These are phyloP conservation scores for Silene latifolia DNA, from an alignment of 148 eudicot species.

Conservation along the genomic window DNA sequence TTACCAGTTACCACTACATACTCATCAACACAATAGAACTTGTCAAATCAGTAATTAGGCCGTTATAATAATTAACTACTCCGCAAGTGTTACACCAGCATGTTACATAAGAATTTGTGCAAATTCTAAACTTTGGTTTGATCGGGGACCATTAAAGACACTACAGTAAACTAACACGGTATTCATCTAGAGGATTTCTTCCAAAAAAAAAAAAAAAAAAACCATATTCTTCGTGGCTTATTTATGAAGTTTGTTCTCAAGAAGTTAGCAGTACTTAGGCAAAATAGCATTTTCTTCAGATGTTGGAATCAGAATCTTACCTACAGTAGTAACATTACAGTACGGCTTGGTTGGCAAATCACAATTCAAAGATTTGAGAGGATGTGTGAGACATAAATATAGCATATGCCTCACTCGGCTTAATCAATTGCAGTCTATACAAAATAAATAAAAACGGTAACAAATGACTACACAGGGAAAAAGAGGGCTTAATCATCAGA, in stretches of 20 bases:
- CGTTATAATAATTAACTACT: no score
- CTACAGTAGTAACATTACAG: neutral
- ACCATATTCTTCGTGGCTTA: conserved; percentile 23
- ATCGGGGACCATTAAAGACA: no score
- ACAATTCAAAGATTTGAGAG: no score
- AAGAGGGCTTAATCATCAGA: neutral
- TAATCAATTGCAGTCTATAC: neutral
- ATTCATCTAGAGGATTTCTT: no score
- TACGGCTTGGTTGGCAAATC: neutral
- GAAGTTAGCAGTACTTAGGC: conserved; percentile 10
- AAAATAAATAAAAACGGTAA: neutral
- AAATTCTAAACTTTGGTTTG: no score
- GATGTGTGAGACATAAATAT: neutral
- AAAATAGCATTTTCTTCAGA: conserved; percentile 3
- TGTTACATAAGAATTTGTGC: no score
- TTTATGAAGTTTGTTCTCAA: conserved; percentile 18
- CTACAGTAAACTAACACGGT: no score
- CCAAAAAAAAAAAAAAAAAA: no score
- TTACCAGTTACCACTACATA: no score
- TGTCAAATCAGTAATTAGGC: no score
- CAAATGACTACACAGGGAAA: neutral
- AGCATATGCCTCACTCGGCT: neutral
- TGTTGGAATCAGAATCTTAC: conserved; percentile 32
- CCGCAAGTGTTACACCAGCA: no score
- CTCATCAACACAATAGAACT: no score